Conservation (phyloP, 768 basidiomycete species). For the Nidularia pulvinata region DNA sequence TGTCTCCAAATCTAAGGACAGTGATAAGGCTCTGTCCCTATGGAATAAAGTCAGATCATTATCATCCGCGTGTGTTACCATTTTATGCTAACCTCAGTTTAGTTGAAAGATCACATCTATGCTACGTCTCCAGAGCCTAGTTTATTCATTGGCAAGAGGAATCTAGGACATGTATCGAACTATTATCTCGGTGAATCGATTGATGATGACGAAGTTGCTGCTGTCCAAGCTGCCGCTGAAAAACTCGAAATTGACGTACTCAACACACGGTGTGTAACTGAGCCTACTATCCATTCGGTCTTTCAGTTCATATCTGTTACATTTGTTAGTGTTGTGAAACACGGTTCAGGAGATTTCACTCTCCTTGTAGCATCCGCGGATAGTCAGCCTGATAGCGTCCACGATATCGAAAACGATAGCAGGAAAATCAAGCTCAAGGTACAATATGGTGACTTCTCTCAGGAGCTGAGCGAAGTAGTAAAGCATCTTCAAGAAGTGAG, state of each 20-base stretch:
- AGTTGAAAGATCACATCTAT: slow-evolving; percentile 82
- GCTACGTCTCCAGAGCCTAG: slow-evolving; percentile 59
- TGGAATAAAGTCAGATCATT: slow-evolving; percentile 57
- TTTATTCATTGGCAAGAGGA: slow-evolving; percentile 80
- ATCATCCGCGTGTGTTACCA: not conserved
- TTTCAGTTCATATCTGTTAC: too few species aligned
- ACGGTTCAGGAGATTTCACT: slow-evolving; percentile 57
- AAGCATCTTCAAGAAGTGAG: slow-evolving; percentile 59
- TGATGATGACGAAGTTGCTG: slow-evolving; percentile 76
- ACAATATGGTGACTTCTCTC: slow-evolving; percentile 76
- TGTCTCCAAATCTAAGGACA: slow-evolving; percentile 60
- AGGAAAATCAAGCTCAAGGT: slow-evolving; percentile 55
- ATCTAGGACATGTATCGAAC: slow-evolving; percentile 76
- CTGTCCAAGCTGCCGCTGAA: slow-evolving; percentile 76
- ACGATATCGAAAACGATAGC: slow-evolving; percentile 44
- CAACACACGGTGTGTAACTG: slow-evolving; percentile 70
- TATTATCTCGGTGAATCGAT: slow-evolving; percentile 81
- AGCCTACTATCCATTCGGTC: too few species aligned
- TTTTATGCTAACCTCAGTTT: slow-evolving; percentile 1
- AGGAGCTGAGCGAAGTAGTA: slow-evolving; percentile 50
- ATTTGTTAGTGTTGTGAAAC: slow-evolving; percentile 64
- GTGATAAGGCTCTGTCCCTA: slow-evolving; percentile 49
- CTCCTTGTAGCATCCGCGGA: slow-evolving; percentile 76
- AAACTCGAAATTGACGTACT: slow-evolving; percentile 72
- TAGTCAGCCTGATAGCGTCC: slow-evolving; percentile 29